Base-by-base conservation (phyloP, 305 asterid genomes). In the Coffea humblotiana region DNA sequence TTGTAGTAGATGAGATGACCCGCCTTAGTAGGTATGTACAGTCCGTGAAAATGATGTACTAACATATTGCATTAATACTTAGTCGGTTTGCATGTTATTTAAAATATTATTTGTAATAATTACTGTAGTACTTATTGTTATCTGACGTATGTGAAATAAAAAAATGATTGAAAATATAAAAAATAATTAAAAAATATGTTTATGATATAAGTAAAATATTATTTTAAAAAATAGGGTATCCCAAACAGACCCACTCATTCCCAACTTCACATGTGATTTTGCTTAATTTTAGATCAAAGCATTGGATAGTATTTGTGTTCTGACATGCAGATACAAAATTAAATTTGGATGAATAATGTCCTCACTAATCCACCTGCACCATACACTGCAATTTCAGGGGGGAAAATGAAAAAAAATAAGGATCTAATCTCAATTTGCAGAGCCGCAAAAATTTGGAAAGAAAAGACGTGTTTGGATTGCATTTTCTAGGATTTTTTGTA, bases 21-120 rank as follows among this genome's bases (percentile, higher is more conserved):
- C 68, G 68, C 27, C 21, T 23, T 48, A 13, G 58, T 73, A 7
- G 40, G 54, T 27, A 29, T 29, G 32, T 29, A 60, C 0, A 52
- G 51, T 16, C 19, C 58, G 27, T 51, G 83, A 80, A 67, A 75
- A 45, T 60, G 77, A 68, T 75, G 80, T 51, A 29, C 32, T 29
- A 47, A 21, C 68, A 56, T 15, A 11, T 76, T 66, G 72, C 79
- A 45, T 64, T 47, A 27, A 76, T 64, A 21, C 37, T 29, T 29
- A 29, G 32, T 29, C 32, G 1, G 32, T 29, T 1, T 1, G 32
- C 1, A 29, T 29, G 32, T 29, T 29, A 29, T 29, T 29, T 29
- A 1, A 29, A 29, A 29, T 29, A 29, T 29, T 29, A 29, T 29
- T 29, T 29, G 32, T 29, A 29, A 29, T 29, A 29, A 29, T 29